Evolutionary conservation across 768 basidiomycete species (phyloP), one percentile per base, ranked within the genome.

Genomic region (Suillus occidentalis): DNA sequence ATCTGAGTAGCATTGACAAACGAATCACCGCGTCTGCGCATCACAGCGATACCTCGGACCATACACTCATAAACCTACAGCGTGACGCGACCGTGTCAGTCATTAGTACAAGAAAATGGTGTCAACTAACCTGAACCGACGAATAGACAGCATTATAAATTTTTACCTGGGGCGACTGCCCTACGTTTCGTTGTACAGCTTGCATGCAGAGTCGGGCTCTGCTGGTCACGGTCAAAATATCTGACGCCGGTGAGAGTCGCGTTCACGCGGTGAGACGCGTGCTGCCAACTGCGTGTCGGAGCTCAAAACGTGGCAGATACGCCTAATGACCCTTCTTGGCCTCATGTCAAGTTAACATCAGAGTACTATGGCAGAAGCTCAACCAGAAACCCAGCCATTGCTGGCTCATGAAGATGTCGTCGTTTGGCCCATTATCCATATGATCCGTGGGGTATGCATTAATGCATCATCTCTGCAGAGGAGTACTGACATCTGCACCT

Each of bases 1-100:
- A 99, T 98, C 77, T 99, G 97, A 3, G 97, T 99, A 70, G 97
- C 97, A 82, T 99, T 99, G 68, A 99, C 92, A 76, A 86, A 99
- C 71, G 94, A 95, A 78, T 99, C 97, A 61, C 87, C 87, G 72
- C 95, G 88, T 73, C 97, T 84, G 61, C 97, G 89, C 97, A 99
- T 99, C 70, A 99, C 97, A 1, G 97, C 97, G 73, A 98, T 98
- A 45, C 96, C 96, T 72, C 97, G 86, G 69, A 97, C 91, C 94
- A 98, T 97, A 73, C 95, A 97, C 79, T 99, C 96, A 77, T 95
- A 97, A 28, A 99, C 96, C 88, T 97, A 76, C 20, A 34, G 61
- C 62, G 64, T 62, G 67, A 70, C 72, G 62, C 59, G 63, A 67
- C 67, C 69, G 69, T 68, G 65, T 70, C 57, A 47, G 50, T 16